Evolutionary conservation across 1,139 yeast species (phyloP).

Genomic region (Geotrichum reessii): DNA sequence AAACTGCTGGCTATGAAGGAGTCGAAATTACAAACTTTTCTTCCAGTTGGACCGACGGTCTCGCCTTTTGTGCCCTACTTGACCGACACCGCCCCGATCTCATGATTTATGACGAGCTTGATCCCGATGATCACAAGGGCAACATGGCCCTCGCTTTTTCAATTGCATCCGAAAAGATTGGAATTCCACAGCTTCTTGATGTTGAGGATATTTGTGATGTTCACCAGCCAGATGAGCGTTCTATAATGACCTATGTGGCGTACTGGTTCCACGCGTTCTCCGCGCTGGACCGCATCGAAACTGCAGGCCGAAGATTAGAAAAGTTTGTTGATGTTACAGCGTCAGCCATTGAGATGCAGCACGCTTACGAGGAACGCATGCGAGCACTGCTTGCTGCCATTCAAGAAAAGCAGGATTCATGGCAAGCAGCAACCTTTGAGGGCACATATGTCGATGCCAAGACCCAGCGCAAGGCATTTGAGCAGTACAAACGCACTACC

Average conservation of each 20-base stretch:
- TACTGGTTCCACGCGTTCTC: conserved; percentile 58
- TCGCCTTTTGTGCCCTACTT: conserved; percentile 45
- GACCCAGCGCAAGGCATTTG: conserved; percentile 30
- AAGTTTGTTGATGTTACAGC: conserved; percentile 37
- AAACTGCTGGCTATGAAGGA: conserved; percentile 39
- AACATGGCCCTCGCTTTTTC: conserved; percentile 39
- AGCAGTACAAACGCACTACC: conserved; percentile 31
- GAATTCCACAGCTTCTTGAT: conserved; percentile 55
- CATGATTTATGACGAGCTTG: conserved; percentile 38
- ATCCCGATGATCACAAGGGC: conserved; percentile 31
- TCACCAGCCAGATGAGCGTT: conserved; percentile 56
- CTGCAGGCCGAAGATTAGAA: conserved; percentile 40
- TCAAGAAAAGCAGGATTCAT: conserved; percentile 23
- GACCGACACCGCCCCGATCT: conserved; percentile 44
- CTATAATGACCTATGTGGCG: conserved; percentile 58
- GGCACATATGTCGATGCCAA: conserved; percentile 36
- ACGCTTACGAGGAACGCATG: conserved; percentile 36
- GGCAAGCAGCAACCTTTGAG: conserved; percentile 29
- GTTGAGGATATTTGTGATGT: conserved; percentile 51
- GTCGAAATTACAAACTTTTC: conserved; percentile 41
- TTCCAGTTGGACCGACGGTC: conserved; percentile 44
- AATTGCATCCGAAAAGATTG: conserved; percentile 42
- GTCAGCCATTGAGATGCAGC: conserved; percentile 36
- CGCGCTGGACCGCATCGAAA: conserved; percentile 37
- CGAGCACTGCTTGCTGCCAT: conserved; percentile 30